Base-by-base conservation (phyloP, 345 rosid species). In the Firmiana major region DNA sequence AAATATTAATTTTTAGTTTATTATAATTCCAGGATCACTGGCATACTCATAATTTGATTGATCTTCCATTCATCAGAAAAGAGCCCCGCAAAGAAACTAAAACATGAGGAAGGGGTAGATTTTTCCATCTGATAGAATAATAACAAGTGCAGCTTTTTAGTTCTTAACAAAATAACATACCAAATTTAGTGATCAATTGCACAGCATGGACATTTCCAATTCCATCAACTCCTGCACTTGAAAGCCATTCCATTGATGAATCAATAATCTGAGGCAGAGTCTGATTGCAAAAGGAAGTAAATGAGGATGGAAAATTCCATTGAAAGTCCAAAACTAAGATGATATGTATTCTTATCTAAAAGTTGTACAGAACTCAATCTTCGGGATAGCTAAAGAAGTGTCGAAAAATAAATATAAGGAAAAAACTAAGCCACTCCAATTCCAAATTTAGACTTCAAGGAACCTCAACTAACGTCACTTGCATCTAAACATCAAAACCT, bases 171-270 rank as follows among this genome's bases (percentile, higher is more conserved):
- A 74, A 38, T 54, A 46, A 77, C 88, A 75, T 89, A 93, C 98
- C 98, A 82, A 92, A 95, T 85, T 83, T 88, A 77, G 83, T 78
- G 75, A 95, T 89, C 76, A 95, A 82, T 77, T 92, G 86, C 84
- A 90, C 83, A 21, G 97, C 98, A 85, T 84, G 84, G 69, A 92
- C 94, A 64, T 80, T 81, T 69, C 99, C 99, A 51, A 95, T 90
- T 71, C 98, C 98, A 49, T 87, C 89, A 75, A 93, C 94, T 82
- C 98, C 99, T 92, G 91, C 86, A 88, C 8, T 68, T 24, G 74
- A 55, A 78, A 36, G 63, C 62, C 62, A 77, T 59, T 53, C 34
- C 34, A 31, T 31, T 31, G 59, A 64, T 62, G 38, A 34, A 75
- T 81, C 81, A 48, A 74, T 75, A 9, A 59, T 31, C 26, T 11